phyloP scores from a whole-genome alignment of 129 eudicot species.

The Dittrichia graveolens region DNA sequence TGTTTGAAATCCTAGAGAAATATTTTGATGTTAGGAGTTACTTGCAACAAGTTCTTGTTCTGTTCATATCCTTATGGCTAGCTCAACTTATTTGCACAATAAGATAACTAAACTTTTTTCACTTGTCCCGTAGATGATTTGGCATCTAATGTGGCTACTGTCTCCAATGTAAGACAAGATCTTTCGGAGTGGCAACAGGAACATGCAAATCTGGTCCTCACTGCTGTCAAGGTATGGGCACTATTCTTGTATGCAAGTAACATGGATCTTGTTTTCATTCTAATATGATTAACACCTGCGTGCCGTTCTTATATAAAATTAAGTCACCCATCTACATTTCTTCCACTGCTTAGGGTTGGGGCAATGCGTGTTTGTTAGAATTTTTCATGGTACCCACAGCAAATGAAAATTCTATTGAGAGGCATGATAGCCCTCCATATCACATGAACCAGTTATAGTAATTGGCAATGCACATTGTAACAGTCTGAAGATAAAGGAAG shows the following conservation, averaged over 20 bases:
- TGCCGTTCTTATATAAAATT: neutral
- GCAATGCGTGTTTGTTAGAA: neutral
- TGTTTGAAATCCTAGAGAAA: neutral
- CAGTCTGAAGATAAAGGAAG: too few species aligned
- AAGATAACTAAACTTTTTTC: constrained; percentile 8
- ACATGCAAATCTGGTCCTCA: constrained; percentile 64
- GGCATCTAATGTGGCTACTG: constrained; percentile 55
- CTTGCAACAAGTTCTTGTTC: neutral
- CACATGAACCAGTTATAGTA: too few species aligned
- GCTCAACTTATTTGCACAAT: neutral
- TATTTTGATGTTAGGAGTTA: neutral
- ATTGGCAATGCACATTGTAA: too few species aligned
- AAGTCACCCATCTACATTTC: neutral
- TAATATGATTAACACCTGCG: constrained; percentile 4
- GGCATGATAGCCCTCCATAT: too few species aligned
- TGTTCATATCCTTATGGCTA: constrained; percentile 8
- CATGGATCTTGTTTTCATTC: neutral
- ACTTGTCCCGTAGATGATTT: constrained; percentile 45
- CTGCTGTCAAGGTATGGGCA: constrained; percentile 53
- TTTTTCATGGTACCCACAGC: too few species aligned
- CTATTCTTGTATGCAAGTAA: neutral
- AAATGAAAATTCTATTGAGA: too few species aligned
- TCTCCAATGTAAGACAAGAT: constrained; percentile 68
- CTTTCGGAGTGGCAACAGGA: constrained; percentile 74
- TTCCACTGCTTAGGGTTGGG: neutral